Percentiles rank a stretch among this genome's conserved stretches.
Evolutionary conservation across 257 asterid genomes (phyloP).

Genomic region (Paraleonurus japonicus): DNA sequence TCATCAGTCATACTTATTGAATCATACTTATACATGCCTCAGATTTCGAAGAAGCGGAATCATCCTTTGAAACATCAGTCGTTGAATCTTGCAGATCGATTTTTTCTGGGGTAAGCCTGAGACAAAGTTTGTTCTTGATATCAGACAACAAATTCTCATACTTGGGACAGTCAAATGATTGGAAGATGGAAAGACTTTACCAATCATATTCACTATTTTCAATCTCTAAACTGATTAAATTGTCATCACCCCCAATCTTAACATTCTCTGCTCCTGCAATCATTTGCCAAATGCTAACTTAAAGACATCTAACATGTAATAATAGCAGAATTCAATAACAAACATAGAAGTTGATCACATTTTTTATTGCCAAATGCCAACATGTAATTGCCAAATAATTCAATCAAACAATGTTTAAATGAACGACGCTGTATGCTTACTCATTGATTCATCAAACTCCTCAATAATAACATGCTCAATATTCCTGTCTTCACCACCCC

Average conservation of each 20-base stretch:
- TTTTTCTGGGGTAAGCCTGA: conserved; percentile 56
- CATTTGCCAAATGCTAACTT: neutral
- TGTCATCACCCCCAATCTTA: conserved; percentile 31
- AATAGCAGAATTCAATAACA: neutral
- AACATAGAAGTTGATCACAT: neutral
- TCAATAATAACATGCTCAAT: conserved; percentile 1
- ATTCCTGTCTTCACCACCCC: conserved; percentile 23
- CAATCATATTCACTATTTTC: conserved; percentile 54
- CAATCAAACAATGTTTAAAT: neutral
- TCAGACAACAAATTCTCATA: neutral
- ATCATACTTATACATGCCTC: conserved; percentile 35
- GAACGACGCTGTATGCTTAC: conserved; percentile 11
- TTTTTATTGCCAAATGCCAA: neutral
- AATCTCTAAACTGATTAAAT: conserved; percentile 38
- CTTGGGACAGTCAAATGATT: neutral
- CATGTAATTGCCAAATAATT: neutral
- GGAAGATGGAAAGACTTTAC: conserved; percentile 32
- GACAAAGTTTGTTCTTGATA: neutral
- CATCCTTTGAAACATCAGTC: conserved; percentile 4
- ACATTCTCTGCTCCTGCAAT: conserved; percentile 23
- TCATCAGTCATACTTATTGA: no score
- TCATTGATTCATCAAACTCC: conserved; percentile 18
- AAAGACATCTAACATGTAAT: neutral
- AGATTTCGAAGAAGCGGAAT: conserved; percentile 24
- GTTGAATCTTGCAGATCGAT: conserved; percentile 27